Base-by-base conservation (phyloP, 352 stramenopile genomes). In the Globisporangium rhizosaccharum region DNA sequence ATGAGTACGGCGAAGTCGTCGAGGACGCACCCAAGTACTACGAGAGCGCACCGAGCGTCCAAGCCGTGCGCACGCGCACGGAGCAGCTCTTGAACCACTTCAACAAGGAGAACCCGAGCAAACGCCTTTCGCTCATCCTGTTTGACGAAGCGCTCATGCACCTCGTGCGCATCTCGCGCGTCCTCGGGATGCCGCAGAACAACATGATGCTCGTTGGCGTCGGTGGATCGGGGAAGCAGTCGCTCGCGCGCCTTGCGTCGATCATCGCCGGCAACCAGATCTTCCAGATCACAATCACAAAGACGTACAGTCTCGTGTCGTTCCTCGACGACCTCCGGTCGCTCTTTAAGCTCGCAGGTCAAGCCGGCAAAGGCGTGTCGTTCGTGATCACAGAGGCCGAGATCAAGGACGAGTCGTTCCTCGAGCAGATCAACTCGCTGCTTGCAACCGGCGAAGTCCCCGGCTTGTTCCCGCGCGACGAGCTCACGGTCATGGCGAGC, bases 201-300 rank as follows among this genome's bases (percentile, higher is more conserved):
- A 88, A 93, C 59, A 92, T 96, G 72, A 88, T 97, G 76, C 82
- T 97, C 26, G 88, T 97, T 0, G 90, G 90, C 30, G 88, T 97
- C 11, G 90, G 88, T 23, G 90, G 90, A 11, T 95, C 81, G 0
- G 90, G 90, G 0, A 97, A 97, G 57, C 87, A 96, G 62, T 92
- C 73, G 6, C 58, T 97, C 12, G 84, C 83, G 8, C 71, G 79
- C 8, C 71, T 97, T 12, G 89, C 89, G 15, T 73, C 88, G 12
- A 85, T 90, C 50, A 87, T 96, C 55, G 73, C 75, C 6, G 71
- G 87, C 7, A 72, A 90, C 44, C 71, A 89, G 46, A 62, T 90
- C 2, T 96, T 96, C 56, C 88, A 97, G 65, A 84, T 97, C 61
- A 73, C 76, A 9, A 68, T 96, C 49, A 96, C 86, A 3, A 97